Evolutionary conservation across 148 eudicot species (phyloP).

Genomic region (Salicornia ramosissima): DNA sequence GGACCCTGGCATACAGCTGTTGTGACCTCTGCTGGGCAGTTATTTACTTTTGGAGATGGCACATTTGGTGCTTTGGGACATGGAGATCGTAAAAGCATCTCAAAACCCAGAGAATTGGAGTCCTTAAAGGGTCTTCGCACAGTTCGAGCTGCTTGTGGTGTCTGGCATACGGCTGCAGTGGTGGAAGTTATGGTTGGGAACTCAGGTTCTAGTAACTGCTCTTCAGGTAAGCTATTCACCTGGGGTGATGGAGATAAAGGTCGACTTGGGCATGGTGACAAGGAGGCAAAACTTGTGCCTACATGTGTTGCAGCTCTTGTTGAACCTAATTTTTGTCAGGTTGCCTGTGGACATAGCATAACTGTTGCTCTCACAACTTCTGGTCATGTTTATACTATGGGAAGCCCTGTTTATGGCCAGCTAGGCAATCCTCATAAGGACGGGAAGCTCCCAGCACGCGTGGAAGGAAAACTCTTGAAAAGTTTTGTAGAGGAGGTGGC

Average conservation of each 20-base stretch:
- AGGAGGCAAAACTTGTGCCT: slow-evolving; percentile 88
- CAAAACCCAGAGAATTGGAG: slow-evolving; percentile 85
- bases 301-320: slow-evolving; percentile 93
- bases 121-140: slow-evolving; percentile 93
- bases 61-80: slow-evolving; percentile 95
- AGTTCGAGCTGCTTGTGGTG: slow-evolving; percentile 90
- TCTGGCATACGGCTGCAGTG: slow-evolving; percentile 99
- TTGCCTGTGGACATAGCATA: slow-evolving; percentile 89
- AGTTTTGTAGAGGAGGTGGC: slow-evolving; percentile 90
- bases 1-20: slow-evolving; percentile 99
- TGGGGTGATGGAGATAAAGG: slow-evolving; percentile 99
- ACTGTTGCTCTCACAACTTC: slow-evolving; percentile 92
- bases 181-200: slow-evolving; percentile 97
- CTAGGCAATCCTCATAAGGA: slow-evolving; percentile 86
- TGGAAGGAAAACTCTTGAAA: slow-evolving; percentile 77
- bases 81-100: slow-evolving; percentile 76
- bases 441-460: slow-evolving; percentile 73
- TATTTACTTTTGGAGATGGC: slow-evolving; percentile 96
- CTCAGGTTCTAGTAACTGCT: slow-evolving; percentile 85
- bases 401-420: slow-evolving; percentile 93
- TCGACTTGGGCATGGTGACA: slow-evolving; percentile 93
- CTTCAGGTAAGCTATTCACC: slow-evolving; percentile 92
- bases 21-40: slow-evolving; percentile 92
- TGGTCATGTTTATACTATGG: slow-evolving; percentile 94
- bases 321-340: slow-evolving; percentile 90